Base-by-base conservation (phyloP, 768 basidiomycete genomes). In the Strobilomyces echinocephalus region DNA sequence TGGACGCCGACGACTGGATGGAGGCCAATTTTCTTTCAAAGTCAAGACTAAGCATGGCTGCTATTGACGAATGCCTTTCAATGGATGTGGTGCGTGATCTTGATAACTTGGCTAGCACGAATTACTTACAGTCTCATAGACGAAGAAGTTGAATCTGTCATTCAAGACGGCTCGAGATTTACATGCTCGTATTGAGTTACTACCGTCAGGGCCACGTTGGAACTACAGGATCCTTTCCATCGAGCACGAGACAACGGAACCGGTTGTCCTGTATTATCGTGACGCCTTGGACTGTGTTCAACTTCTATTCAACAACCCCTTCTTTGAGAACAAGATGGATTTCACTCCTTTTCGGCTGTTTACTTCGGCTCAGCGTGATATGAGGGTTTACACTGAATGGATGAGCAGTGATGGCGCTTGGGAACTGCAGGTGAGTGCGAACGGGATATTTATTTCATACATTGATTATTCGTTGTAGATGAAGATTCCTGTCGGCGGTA, bases 1-100 rank as follows among this genome's bases (percentile, higher is more conserved):
- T 60, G 8, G 60, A 62, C 20, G 49, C 56, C 11, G 45, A 54
- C 0, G 70, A 74, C 39, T 73, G 72, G 70, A 61, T 70, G 56
- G 26, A 69, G 2, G 69, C 60, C 1, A 60, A 52, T 8, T 72
- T 68, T 58, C 60, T 73, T 1, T 30, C 61, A 16, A 59, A 42
- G 10, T 67, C 63, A 5, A n/a, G 49, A 10, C 45, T 74, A 39
- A 72, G 68, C 40, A 68, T 71, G 69, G 56, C 56, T 6, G 48
- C 51, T 8, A 65, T 70, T 5, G 57, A 69, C 21, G 20, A 24
- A 42, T 42, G 14, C 41, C 24, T 42, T 24, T 42, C 24, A 15
- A 42, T 42, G 21, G 24, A 48, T 60, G 21, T 70, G 39, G 69
- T 72, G 51, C 21, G 63, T 59, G 16, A 20, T 16, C 11, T 47